Percentiles rank a stretch among this genome's conserved stretches.
Conservation (phyloP, 2,329 filamentous ascomycete genomes). For the Arthrinium puccinioides region DNA sequence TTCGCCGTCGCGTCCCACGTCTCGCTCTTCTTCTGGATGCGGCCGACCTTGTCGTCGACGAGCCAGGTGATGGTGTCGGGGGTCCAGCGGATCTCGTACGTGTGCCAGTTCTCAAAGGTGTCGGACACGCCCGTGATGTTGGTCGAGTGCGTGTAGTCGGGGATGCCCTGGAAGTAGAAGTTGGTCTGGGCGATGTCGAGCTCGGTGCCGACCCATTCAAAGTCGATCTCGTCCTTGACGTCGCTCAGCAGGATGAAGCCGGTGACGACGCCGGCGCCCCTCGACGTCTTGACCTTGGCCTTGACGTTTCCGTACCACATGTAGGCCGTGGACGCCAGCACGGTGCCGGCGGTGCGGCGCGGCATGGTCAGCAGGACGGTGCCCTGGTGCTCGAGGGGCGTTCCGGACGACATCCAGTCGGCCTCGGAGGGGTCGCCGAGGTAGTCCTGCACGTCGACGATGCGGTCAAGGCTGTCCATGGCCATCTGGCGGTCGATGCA, state of each 20-base stretch:
- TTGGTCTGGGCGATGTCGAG: conserved; percentile 79
- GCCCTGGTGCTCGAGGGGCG: conserved; percentile 59
- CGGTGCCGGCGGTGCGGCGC: conserved; percentile 74
- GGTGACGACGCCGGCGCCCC: conserved; percentile 85
- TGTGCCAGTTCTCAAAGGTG: conserved; percentile 74
- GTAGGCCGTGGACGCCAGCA: conserved; percentile 76
- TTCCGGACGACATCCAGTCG: conserved; percentile 87
- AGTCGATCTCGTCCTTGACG: conserved; percentile 97
- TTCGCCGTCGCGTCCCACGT: conserved; percentile 83
- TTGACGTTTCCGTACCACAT: conserved; percentile 97
- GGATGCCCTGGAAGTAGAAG: conserved; percentile 93
- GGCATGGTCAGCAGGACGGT: conserved; percentile 85
- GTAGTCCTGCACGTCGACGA: conserved; percentile 70
- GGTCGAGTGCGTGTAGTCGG: conserved; percentile 72
- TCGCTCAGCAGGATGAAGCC: conserved; percentile 95
- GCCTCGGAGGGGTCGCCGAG: conserved; percentile 72
- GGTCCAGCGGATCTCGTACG: conserved; percentile 90
- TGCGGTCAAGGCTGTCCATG: conserved; percentile 64
- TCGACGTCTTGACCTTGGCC: conserved; percentile 75
- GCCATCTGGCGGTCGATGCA: conserved; percentile 70
- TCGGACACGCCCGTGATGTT: conserved; percentile 61
- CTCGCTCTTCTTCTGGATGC: conserved; percentile 65
- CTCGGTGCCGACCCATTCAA: conserved; percentile 84
- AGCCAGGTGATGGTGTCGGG: conserved; percentile 81
- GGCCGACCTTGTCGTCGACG: conserved; percentile 72